These are phyloP conservation scores for Actinomucor elegans DNA, from an alignment of 371 early-diverging fungal species.

Conservation along the genomic window DNA sequence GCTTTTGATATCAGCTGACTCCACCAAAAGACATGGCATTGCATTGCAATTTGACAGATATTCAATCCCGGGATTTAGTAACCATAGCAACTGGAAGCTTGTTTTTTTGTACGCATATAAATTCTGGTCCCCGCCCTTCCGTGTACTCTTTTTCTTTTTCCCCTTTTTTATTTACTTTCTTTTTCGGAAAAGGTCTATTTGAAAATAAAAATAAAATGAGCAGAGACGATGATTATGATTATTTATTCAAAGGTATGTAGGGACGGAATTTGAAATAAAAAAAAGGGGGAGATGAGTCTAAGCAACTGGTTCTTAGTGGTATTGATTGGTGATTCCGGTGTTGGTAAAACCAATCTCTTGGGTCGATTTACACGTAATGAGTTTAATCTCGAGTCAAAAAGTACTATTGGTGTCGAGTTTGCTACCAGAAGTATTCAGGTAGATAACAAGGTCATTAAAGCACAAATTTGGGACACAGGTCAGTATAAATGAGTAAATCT, in stretches of 20 bases:
- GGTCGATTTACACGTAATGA: slow-evolving; percentile 97
- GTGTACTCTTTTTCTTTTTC: background rate
- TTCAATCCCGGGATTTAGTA: background rate
- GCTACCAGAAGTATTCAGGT: slow-evolving; percentile 97
- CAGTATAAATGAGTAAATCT: slow-evolving; percentile 1
- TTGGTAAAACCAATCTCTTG: slow-evolving; percentile 99
- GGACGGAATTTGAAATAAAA: background rate
- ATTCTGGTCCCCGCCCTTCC: background rate
- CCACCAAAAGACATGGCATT: too few relatives aligned
- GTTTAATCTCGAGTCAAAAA: slow-evolving; percentile 96
- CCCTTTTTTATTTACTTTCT: background rate
- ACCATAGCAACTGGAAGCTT: background rate
- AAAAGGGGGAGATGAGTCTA: slow-evolving; percentile 2
- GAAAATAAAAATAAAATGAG: slow-evolving; percentile 9
- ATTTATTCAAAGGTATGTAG: slow-evolving; percentile 24
- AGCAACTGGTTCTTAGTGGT: slow-evolving; percentile 73
- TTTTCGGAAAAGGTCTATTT: background rate
- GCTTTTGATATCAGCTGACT: too few relatives aligned
- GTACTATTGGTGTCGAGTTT: slow-evolving; percentile 99
- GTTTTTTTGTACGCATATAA: slow-evolving; percentile 1
- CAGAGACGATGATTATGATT: slow-evolving; percentile 25
- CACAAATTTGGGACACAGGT: slow-evolving; percentile 98
- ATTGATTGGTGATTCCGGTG: slow-evolving; percentile 99
- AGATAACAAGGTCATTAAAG: slow-evolving; percentile 96
- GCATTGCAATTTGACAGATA: background rate